Evolutionary conservation across 345 rosid genomes (phyloP).

Genomic region (Euphorbia peplus): DNA sequence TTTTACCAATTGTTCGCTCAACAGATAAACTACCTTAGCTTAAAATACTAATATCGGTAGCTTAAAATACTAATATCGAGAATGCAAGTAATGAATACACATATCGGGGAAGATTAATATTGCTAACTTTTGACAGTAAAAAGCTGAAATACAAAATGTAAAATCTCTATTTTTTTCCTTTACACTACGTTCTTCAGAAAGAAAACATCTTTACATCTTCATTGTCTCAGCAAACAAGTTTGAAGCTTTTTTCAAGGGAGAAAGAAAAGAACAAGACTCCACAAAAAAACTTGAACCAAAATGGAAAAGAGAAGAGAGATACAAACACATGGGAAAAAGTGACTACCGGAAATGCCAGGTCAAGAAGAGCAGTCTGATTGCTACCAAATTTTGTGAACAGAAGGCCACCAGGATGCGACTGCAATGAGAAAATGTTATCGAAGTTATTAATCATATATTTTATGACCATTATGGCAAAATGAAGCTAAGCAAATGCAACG

Average conservation of each 20-base stretch:
- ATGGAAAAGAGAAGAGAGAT: not conserved
- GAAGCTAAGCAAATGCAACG: not conserved
- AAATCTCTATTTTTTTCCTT: not conserved
- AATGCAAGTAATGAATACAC: not conserved
- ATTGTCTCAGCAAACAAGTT: not conserved
- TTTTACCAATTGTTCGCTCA: no score
- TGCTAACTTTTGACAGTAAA: not conserved
- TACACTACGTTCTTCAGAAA: not conserved
- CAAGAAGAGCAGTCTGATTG: constrained; percentile 85
- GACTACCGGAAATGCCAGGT: constrained; percentile 79
- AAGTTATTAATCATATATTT: constrained; percentile 6
- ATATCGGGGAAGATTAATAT: not conserved
- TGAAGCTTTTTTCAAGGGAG: not conserved
- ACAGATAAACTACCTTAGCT: no score
- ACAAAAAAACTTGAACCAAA: not conserved
- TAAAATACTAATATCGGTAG: no score
- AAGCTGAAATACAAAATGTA: not conserved
- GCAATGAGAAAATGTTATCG: constrained; percentile 31
- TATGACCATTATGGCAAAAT: not conserved
- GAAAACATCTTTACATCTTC: not conserved
- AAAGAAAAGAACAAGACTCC: not conserved
- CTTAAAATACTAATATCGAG: no score
- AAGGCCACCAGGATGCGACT: constrained; percentile 89
- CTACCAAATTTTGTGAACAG: constrained; percentile 81
- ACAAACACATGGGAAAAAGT: constrained; percentile 4